Percentiles rank a stretch among this genome's conserved stretches.
Evolutionary conservation across 495 filamentous ascomycete genomes (phyloP).

Genomic region (Penicillium tannophilum): DNA sequence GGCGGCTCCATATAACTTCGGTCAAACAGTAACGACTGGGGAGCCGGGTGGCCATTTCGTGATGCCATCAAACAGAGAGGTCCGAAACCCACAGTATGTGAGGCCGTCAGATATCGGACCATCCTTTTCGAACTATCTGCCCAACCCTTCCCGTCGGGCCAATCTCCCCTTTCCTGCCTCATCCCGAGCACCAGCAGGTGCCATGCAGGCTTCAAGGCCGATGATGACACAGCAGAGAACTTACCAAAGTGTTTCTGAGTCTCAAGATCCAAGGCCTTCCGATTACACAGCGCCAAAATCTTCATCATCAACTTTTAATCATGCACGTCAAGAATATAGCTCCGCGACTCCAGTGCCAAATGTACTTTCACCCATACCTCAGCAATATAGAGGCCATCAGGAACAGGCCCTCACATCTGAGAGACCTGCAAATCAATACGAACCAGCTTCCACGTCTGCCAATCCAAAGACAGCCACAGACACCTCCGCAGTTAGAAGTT

Average conservation of each 20-base stretch:
- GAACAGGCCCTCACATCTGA: not conserved
- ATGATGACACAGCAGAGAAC: not conserved
- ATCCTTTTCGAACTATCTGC: not conserved
- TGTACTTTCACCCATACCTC: not conserved
- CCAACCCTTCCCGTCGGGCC: not conserved
- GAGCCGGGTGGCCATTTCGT: not conserved
- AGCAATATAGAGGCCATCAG: not conserved
- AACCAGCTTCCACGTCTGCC: not conserved
- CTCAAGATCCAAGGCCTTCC: not conserved
- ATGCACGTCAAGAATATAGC: not conserved
- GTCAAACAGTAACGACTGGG: not conserved
- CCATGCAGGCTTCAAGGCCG: not conserved
- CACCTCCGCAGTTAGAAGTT: not conserved
- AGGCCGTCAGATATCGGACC: slow-evolving; percentile 1
- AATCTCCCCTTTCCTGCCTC: not conserved
- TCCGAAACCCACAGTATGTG: not conserved
- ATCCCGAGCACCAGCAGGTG: not conserved
- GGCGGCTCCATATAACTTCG: not conserved
- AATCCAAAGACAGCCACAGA: not conserved
- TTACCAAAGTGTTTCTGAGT: not conserved
- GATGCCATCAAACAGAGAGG: not conserved
- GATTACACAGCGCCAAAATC: not conserved
- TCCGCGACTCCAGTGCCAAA: not conserved
- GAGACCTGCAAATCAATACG: not conserved
- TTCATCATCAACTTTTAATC: not conserved